phyloP scores from a whole-genome alignment of 2,329 filamentous ascomycete genomes.

The Colletotrichum limetticola region DNA sequence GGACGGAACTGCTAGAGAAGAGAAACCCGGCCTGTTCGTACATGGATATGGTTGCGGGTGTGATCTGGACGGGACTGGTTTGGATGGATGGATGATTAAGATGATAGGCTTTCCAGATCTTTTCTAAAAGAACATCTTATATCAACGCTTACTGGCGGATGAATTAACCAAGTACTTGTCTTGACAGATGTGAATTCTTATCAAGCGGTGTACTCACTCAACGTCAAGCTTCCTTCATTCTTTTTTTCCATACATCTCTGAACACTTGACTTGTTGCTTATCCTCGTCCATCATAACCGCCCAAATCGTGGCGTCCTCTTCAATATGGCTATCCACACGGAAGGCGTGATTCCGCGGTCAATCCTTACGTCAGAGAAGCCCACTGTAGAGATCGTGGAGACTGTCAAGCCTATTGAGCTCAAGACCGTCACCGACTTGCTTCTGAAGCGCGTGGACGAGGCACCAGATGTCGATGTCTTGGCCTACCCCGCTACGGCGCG shows the following conservation, averaged over 20 bases:
- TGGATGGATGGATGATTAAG: neutral
- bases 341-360: constrained; percentile 20
- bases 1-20: constrained; percentile 22
- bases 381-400: constrained; percentile 21
- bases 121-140: neutral
- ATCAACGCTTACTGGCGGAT: neutral
- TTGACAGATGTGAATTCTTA: neutral
- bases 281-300: neutral
- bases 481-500: constrained; percentile 38
- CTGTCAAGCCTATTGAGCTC: constrained; percentile 21
- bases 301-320: neutral
- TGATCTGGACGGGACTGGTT: neutral
- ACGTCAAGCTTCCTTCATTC: neutral
- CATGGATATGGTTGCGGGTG: constrained; percentile 18
- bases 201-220: neutral
- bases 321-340: constrained; percentile 21
- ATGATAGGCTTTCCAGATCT: constrained; percentile 6
- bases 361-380: constrained; percentile 21
- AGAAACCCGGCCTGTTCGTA: neutral
- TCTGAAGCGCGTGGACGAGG: constrained; percentile 10
- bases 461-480: constrained; percentile 34
- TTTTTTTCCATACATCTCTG: neutral
- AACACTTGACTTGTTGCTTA: neutral
- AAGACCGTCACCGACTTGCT: constrained; percentile 21
- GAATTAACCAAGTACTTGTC: neutral